Evolutionary conservation across 345 rosid genomes (phyloP), one percentile per base, ranked within the genome.

Genomic region (Isatis tinctoria): DNA sequence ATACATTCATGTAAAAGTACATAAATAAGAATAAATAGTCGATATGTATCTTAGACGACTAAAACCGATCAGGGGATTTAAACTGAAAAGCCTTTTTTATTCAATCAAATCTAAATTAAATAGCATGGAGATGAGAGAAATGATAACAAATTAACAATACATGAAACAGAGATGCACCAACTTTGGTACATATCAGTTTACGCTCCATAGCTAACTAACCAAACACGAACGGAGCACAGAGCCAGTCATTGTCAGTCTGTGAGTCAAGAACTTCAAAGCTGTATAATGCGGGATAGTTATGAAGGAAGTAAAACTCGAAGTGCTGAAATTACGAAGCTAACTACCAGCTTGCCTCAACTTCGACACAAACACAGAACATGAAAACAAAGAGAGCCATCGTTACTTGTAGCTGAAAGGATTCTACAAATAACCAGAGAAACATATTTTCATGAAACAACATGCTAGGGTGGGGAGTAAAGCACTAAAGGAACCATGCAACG

Each of bases 1-100:
- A 45, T 6, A 60, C 39, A 53, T 53, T 61, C 64, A 61, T 5
- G 13, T 52, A 18, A n/a, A 35, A 9, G 28, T 81, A 74, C 66
- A 73, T 27, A 64, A 56, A 39, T 32, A 72, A 20, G 52, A 14
- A 26, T 47, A 47, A 61, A 58, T 27, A 11, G 18, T 65, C 47
- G 41, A 20, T 11, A 6, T 6, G 14, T 30, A 10, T 57, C 40
- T 24, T 54, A 7, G 58, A 51, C 27, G 58, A 18, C 58, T 27
- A 41, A 49, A 49, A n/a, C n/a, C 26, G 12, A 49, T 40, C 48
- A 56, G 26, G 35, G 5, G 49, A 41, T n/a, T 56, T 26, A 18
- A 51, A 18, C 6, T 47, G 14, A 28, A 44, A 53, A 54, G 2
- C 2, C 5, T 13, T 36, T 65, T 24, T 44, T 45, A 35, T 12